A percentile compares a stretch with the other conserved stretches of the same genome.
phyloP scores from a whole-genome alignment of 441 rosid species.

The Rhodomyrtus psidioides region DNA sequence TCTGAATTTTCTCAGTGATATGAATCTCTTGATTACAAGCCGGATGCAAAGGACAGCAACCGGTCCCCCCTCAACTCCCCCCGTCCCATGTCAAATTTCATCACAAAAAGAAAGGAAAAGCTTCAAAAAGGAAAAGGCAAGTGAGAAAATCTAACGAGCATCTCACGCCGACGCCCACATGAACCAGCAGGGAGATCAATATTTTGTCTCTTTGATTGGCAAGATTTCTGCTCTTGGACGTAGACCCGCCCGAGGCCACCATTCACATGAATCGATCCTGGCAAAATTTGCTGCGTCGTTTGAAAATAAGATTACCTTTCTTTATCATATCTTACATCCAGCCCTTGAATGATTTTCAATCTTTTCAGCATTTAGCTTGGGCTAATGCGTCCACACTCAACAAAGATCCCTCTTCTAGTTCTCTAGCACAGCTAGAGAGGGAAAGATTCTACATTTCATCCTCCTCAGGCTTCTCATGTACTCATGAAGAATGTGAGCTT shows the following conservation, averaged over 20 bases:
- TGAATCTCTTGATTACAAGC: constrained; percentile 24
- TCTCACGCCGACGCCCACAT: neutral
- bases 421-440: neutral
- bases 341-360: neutral
- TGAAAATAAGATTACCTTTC: neutral
- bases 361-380: neutral
- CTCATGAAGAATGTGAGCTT: neutral
- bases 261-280: neutral
- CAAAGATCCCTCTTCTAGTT: neutral
- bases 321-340: neutral
- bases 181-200: neutral
- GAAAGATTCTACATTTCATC: constrained; percentile 1
- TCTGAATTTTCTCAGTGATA: constrained; percentile 11
- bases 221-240: neutral
- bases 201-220: neutral
- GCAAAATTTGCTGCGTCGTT: neutral
- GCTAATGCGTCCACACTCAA: neutral
- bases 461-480: neutral
- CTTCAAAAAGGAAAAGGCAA: neutral
- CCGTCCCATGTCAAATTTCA: constrained; percentile 17
- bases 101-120: neutral
- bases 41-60: constrained; percentile 41
- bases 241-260: neutral
- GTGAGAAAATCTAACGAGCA: neutral
- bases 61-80: constrained; percentile 19